These are phyloP conservation scores for Aureobasidium sp. DNA, from an alignment of 2,329 filamentous ascomycete species.

Conservation along the genomic window DNA sequence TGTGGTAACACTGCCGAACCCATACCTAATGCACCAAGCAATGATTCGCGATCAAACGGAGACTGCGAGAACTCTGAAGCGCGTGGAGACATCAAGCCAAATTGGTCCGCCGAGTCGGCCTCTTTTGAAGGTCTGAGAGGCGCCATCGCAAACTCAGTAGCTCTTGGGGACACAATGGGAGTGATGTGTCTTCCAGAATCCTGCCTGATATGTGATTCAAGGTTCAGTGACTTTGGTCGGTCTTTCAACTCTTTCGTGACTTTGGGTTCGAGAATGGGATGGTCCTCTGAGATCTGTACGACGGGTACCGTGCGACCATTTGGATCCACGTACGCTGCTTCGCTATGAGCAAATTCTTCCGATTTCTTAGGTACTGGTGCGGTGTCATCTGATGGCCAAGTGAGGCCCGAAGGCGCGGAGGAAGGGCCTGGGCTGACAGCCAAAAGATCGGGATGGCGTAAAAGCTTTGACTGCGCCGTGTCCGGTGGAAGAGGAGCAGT, in stretches of 20 bases:
- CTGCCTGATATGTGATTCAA: slow-evolving; percentile 12
- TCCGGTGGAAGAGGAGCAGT: slow-evolving; percentile 51
- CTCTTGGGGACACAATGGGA: slow-evolving; percentile 31
- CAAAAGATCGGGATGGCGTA: slow-evolving; percentile 19
- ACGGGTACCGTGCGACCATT: slow-evolving; percentile 28
- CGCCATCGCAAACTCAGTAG: slow-evolving; percentile 30
- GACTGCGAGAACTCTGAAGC: slow-evolving; percentile 33
- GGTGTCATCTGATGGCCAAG: slow-evolving; percentile 40
- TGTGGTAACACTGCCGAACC: slow-evolving; percentile 20
- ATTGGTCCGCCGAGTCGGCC: slow-evolving; percentile 28
- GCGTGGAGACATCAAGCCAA: slow-evolving; percentile 33
- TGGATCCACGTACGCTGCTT: slow-evolving; percentile 41
- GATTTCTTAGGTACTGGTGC: neutral
- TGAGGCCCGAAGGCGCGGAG: slow-evolving; percentile 56
- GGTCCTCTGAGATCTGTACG: slow-evolving; percentile 20
- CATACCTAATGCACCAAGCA: slow-evolving; percentile 30
- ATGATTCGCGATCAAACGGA: slow-evolving; percentile 27
- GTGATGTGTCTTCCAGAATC: slow-evolving; percentile 12
- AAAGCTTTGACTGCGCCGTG: neutral
- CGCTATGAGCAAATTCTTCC: slow-evolving; percentile 42
- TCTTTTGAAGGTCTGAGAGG: slow-evolving; percentile 25
- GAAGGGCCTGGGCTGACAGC: slow-evolving; percentile 50
- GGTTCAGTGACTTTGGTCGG: slow-evolving; percentile 15
- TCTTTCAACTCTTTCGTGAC: slow-evolving; percentile 3
- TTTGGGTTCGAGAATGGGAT: slow-evolving; percentile 1